Conservation (phyloP, 2,329 filamentous ascomycete genomes). For the Pseudopyrenochaeta lycopersici region DNA sequence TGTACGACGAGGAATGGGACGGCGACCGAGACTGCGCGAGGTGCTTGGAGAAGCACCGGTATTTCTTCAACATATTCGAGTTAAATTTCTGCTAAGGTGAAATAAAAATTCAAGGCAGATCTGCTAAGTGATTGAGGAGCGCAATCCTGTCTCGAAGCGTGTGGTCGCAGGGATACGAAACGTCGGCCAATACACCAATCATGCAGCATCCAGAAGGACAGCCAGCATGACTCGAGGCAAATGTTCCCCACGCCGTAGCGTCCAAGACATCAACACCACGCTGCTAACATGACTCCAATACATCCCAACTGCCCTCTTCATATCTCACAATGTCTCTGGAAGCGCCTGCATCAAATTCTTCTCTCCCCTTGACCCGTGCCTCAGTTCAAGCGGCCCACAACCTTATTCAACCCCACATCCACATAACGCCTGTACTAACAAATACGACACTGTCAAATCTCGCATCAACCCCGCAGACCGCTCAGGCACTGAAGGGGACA, state of each 20-base stretch:
- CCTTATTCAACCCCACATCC: constrained; percentile 78
- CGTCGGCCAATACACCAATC: neutral
- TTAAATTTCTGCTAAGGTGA: no score
- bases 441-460: constrained; percentile 77
- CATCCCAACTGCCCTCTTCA: neutral
- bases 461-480: constrained; percentile 74
- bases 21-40: no score
- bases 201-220: neutral
- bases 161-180: neutral
- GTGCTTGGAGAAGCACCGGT: no score
- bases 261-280: constrained; percentile 3
- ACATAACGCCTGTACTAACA: constrained; percentile 84
- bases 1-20: no score
- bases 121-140: no score
- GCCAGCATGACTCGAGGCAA: neutral
- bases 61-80: no score
- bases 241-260: constrained; percentile 7
- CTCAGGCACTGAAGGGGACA: constrained; percentile 64
- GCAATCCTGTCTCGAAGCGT: neutral
- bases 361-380: constrained; percentile 72
- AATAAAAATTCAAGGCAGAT: no score
- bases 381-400: constrained; percentile 77
- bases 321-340: neutral
- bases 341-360: neutral
- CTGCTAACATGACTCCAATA: constrained; percentile 11